Evolutionary conservation across 2,329 filamentous ascomycete genomes (phyloP), one percentile per base, ranked within the genome.

Genomic region (Aspergillus sergii): DNA sequence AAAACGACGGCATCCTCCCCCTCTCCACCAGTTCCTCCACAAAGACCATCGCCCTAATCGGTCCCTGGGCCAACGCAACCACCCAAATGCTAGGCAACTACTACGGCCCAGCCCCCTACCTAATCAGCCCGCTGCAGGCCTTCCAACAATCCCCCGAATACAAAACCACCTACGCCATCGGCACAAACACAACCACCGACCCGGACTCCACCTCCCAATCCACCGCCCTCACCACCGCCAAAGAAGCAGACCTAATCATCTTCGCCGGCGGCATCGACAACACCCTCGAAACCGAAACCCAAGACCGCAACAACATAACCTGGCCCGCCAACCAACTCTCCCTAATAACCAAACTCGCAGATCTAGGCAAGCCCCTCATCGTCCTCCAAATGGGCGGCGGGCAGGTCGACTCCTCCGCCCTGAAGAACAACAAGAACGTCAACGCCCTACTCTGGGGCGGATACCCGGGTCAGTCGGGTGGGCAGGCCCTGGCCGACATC

Each of bases 41-140:
- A 19, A 74, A 72, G 2, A 76, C 74, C 48, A 77, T 89, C 4
- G 86, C 84, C 0, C 75, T 89, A 50, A 77, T 89, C 32, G 87
- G 87, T 0, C 82, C 81, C 54, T 89, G 86, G 81, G 86, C 84
- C 2, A 86, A 86, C 58, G 84, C 84, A 8, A 85, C 85, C 0
- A 78, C 75, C 5, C 81, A 88, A 63, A 81, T 89, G 77, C 84
- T 85, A 57, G 87, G 87, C 0, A 86, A 86, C 68, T 89, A 90
- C 74, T 79, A 71, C 62, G 87, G 87, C 32, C 74, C 80, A 2
- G 80, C 88, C 0, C 85, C 86, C 0, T 89, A 85, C 73, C 76
- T 85, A 3, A 82, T 80, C 65, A 83, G 80, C 4, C 86, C 86
- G 0, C 76, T 86, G 0, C 81, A 80, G 34, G 85, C 86, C 12